Conservation (phyloP, 2,329 filamentous ascomycete species). For the Aspergillus novofumigatus region DNA sequence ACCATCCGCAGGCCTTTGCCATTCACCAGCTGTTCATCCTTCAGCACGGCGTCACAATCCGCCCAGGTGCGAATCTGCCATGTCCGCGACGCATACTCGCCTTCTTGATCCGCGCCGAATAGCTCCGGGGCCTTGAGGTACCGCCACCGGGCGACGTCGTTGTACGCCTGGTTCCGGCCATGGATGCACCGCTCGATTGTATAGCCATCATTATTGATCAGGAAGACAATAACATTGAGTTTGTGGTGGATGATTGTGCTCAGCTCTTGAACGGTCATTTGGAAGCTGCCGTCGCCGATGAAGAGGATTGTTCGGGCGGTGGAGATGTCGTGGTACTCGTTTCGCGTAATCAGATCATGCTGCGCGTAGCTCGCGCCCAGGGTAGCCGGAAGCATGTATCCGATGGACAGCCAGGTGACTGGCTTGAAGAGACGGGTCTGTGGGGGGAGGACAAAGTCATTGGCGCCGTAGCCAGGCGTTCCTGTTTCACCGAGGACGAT, state of each 20-base stretch:
- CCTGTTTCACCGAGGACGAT: constrained; percentile 57
- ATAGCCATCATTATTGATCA: constrained; percentile 59
- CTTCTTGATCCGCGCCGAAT: constrained; percentile 42
- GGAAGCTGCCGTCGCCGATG: constrained; percentile 62
- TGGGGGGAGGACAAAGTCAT: constrained; percentile 48
- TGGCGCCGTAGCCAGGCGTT: constrained; percentile 53
- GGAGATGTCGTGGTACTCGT: constrained; percentile 13
- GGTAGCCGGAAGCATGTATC: constrained; percentile 57
- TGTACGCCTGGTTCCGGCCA: constrained; percentile 51
- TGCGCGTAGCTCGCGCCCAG: constrained; percentile 54
- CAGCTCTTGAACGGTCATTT: constrained; percentile 64
- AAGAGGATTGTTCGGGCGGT: constrained; percentile 51
- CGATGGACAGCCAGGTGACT: constrained; percentile 58
- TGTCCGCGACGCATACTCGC: constrained; percentile 36
- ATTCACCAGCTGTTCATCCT: constrained; percentile 31
- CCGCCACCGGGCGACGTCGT: constrained; percentile 52
- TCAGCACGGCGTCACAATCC: constrained; percentile 42
- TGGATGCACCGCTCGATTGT: constrained; percentile 58
- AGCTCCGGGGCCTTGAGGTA: constrained; percentile 48
- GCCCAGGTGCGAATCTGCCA: constrained; percentile 43
- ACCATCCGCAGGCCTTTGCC: constrained; percentile 40
- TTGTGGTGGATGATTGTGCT: constrained; percentile 57
- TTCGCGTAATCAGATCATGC: constrained; percentile 17
- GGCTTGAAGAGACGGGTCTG: constrained; percentile 48
- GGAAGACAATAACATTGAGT: constrained; percentile 47